These are phyloP conservation scores for Bathelium albidoporum DNA, from an alignment of 495 filamentous ascomycete species.

Conservation along the genomic window DNA sequence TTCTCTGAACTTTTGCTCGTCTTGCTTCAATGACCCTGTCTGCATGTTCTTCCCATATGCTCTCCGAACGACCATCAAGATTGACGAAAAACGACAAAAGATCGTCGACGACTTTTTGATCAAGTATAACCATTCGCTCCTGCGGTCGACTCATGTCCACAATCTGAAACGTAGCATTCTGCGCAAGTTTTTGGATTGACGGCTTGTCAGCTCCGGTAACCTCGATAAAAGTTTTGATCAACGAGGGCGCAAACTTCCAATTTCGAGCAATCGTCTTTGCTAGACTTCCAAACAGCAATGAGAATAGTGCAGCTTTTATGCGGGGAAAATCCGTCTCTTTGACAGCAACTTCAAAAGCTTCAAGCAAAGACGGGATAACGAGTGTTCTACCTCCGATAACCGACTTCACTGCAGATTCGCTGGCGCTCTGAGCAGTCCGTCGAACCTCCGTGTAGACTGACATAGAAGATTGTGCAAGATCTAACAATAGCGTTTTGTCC, in stretches of 20 bases:
- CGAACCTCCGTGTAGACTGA: slow-evolving; percentile 95
- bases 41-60: slow-evolving; percentile 15
- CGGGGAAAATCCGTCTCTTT: slow-evolving; percentile 71
- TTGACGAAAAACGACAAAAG: slow-evolving; percentile 47
- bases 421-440: slow-evolving; percentile 79
- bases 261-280: slow-evolving; percentile 79
- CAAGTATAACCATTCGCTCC: slow-evolving; percentile 78
- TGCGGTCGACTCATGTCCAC: slow-evolving; percentile 82
- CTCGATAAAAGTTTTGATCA: slow-evolving; percentile 81
- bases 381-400: slow-evolving; percentile 76
- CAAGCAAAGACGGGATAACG: slow-evolving; percentile 77
- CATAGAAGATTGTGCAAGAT: slow-evolving; percentile 82
- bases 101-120: slow-evolving; percentile 57
- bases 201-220: slow-evolving; percentile 84
- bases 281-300: slow-evolving; percentile 76
- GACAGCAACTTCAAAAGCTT: slow-evolving; percentile 69
- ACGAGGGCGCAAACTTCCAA: slow-evolving; percentile 80
- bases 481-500: slow-evolving; percentile 71
- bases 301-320: slow-evolving; percentile 91
- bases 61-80: slow-evolving; percentile 2
- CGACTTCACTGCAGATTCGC: slow-evolving; percentile 87
- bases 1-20: slow-evolving; percentile 57
- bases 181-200: slow-evolving; percentile 84
- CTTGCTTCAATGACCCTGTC: slow-evolving; percentile 63
- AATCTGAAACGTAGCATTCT: slow-evolving; percentile 68